These are phyloP conservation scores for Calamus simplicifolius DNA, from an alignment of 176 grass and related monocot species.

Conservation along the genomic window DNA sequence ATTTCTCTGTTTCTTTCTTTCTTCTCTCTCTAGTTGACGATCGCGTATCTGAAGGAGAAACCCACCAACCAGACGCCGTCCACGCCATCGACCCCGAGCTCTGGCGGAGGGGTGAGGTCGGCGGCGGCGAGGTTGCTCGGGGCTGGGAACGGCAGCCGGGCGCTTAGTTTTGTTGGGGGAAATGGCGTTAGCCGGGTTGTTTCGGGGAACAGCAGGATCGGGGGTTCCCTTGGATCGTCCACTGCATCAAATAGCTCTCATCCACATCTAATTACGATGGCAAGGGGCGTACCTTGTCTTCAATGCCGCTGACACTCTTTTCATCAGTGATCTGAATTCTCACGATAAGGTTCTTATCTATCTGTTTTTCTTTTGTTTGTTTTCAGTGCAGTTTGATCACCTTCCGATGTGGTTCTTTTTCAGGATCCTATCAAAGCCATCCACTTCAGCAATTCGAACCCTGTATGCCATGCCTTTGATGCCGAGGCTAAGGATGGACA, in stretches of 20 bases:
- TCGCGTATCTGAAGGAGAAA: conserved; percentile 86
- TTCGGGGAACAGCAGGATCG: conserved; percentile 59
- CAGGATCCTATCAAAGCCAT: conserved; percentile 85
- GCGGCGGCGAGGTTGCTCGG: conserved; percentile 74
- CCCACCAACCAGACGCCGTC: conserved; percentile 50
- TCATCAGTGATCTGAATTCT: conserved; percentile 89
- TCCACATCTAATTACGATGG: conserved; percentile 62
- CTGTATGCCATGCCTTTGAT: conserved; percentile 92
- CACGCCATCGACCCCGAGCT: conserved; percentile 47
- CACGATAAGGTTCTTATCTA: conserved; percentile 59
- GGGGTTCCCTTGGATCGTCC: conserved; percentile 36
- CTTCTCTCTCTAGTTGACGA: conserved; percentile 55
- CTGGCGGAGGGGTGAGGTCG: conserved; percentile 63
- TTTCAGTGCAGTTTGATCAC: conserved; percentile 10
- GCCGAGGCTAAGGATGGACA: conserved; percentile 80
- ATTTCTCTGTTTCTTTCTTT: too few relatives aligned
- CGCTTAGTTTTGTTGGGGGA: conserved; percentile 70
- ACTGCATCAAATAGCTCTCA: conserved; percentile 31
- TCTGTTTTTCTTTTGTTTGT: conserved; percentile 15
- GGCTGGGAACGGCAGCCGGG: conserved; percentile 51
- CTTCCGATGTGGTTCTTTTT: conserved; percentile 1
- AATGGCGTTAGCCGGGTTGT: conserved; percentile 56
- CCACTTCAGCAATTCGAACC: conserved; percentile 77
- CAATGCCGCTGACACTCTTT: conserved; percentile 64
- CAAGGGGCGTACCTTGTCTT: conserved; percentile 79